Conservation (phyloP, 257 asterid species). For the Parsonsia alboflavescens region DNA sequence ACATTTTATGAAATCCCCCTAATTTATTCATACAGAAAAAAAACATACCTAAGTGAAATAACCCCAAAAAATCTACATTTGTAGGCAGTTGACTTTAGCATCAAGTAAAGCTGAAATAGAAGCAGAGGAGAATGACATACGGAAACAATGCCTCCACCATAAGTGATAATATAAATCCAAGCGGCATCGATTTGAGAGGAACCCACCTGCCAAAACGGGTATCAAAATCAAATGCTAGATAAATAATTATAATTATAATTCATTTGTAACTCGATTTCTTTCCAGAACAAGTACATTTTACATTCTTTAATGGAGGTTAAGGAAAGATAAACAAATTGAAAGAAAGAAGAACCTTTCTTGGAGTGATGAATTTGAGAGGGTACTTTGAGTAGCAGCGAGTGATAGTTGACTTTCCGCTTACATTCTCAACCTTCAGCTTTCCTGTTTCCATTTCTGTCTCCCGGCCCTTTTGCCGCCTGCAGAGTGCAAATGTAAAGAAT, state of each 20-base stretch:
- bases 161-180: constrained; percentile 86
- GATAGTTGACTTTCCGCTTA: constrained; percentile 61
- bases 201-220: constrained; percentile 47
- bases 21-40: constrained; percentile 4
- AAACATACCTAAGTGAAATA: neutral
- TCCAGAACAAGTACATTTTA: neutral
- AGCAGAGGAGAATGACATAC: constrained; percentile 26
- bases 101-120: neutral
- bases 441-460: constrained; percentile 60
- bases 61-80: neutral
- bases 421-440: constrained; percentile 66
- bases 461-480: neutral
- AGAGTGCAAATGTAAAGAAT: too few species aligned
- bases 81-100: neutral
- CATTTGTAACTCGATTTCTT: neutral
- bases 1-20: constrained; percentile 78
- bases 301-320: neutral
- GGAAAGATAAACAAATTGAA: neutral
- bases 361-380: constrained; percentile 87
- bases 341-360: constrained; percentile 50
- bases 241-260: neutral
- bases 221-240: neutral
- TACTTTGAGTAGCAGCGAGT: constrained; percentile 68
- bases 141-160: constrained; percentile 97
- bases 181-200: constrained; percentile 71